Base-by-base conservation (phyloP, 2,329 filamentous ascomycete genomes). In the Leptographium procerum region DNA sequence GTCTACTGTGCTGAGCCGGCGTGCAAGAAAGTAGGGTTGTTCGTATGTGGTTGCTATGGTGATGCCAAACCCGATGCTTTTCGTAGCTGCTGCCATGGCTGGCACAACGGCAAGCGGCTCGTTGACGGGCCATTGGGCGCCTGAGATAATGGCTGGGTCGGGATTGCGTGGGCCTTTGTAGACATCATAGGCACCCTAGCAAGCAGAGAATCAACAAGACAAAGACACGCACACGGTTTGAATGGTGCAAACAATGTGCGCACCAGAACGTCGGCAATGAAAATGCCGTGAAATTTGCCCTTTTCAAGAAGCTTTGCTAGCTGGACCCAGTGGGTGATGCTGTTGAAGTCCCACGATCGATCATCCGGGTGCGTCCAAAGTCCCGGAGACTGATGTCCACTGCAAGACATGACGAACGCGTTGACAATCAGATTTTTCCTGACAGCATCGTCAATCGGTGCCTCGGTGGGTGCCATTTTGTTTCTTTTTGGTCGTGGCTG, bases 81-180 rank as follows among this genome's bases (percentile, higher is more conserved):
- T 59, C 14, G 63, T 64, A 0, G 57, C 63, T 1, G 63, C 60
- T 2, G 63, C 63, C 63, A 64, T 64, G 29, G 62, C 62, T 13
- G 60, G 59, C 19, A 64, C 50, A 6, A 84, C 76, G 4, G 77
- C 75, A 1, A 88, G 66, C 0, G 85, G 85, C 66, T 87, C 83
- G 59, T 85, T 86, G 10, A 86, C 80, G 0, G 84, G 84, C 77
- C 81, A 86, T 68, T 87, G 84, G 0, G 83, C 81, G 1, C 81
- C 84, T 0, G 81, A 81, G 1, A 75, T 67, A 52, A 85, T 78
- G 0, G 82, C 80, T 0, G 83, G 78, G 3, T 77, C 75, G 68
- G 2, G 51, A 40, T 10, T 52, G 36, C 59, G 48, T 28, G 48
- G 48, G 6, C 48, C 48, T 22, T 82, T 82, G 69, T 86, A 88